A percentile compares a stretch with the other conserved stretches of the same genome.
These are phyloP conservation scores for Neurospora cerealis DNA, from an alignment of 495 filamentous ascomycete species.

Conservation along the genomic window DNA sequence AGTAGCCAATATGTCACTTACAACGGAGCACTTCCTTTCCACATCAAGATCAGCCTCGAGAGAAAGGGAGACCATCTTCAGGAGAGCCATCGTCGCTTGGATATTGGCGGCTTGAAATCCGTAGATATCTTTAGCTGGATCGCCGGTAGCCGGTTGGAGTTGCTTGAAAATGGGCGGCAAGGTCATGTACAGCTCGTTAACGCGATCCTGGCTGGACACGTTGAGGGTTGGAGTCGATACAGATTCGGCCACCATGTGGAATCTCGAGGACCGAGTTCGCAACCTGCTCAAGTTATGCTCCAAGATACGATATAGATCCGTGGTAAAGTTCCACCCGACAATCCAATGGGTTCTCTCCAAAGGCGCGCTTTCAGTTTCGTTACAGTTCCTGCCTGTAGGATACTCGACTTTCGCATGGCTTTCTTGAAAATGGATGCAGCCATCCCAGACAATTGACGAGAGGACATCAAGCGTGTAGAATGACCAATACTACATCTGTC, in stretches of 20 bases:
- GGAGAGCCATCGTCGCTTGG: conserved; percentile 38
- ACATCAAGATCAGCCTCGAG: conserved; percentile 28
- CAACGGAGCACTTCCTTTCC: conserved; percentile 38
- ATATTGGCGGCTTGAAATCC: conserved; percentile 47
- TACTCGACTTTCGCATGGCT: conserved; percentile 33
- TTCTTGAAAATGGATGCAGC: conserved; percentile 35
- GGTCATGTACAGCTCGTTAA: conserved; percentile 28
- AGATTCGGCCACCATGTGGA: conserved; percentile 16
- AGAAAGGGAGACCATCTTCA: conserved; percentile 39
- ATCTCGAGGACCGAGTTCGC: conserved; percentile 11
- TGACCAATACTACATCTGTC: conserved; percentile 37
- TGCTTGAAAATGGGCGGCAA: conserved; percentile 32
- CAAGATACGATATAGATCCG: conserved; percentile 40
- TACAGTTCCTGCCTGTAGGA: conserved; percentile 36
- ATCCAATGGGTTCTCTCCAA: conserved; percentile 31
- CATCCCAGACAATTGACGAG: conserved; percentile 37
- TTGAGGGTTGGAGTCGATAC: conserved; percentile 9
- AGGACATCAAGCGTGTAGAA: conserved; percentile 44
- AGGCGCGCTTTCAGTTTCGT: conserved; percentile 4
- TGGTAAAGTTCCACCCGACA: conserved; percentile 43
- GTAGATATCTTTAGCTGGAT: conserved; percentile 30
- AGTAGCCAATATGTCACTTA: conserved; percentile 34
- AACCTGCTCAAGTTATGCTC: conserved; percentile 33
- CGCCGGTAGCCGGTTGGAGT: conserved; percentile 19
- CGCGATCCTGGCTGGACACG: conserved; percentile 28